Evolutionary conservation across 1,284 basidiomycete species (phyloP).

Genomic region (Cerrena zonata): DNA sequence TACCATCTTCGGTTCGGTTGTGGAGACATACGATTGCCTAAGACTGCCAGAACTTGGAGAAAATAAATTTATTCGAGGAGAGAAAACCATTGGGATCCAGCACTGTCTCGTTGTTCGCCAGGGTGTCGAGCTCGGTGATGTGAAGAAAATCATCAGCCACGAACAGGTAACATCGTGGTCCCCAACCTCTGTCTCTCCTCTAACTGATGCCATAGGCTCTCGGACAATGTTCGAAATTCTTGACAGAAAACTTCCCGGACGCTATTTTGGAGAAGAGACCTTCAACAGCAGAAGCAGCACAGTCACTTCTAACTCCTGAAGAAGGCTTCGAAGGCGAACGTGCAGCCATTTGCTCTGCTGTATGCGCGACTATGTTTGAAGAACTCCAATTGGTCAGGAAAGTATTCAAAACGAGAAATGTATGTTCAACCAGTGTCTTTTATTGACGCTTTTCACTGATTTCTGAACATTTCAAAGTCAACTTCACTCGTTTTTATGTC

Average conservation of each 20-base stretch:
- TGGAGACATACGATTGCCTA: constrained; percentile 66
- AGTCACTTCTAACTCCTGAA: constrained; percentile 36
- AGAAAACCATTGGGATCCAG: constrained; percentile 52
- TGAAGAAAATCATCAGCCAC: constrained; percentile 61
- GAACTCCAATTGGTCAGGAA: constrained; percentile 52
- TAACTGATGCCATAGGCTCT: constrained; percentile 52
- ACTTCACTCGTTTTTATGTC: constrained; percentile 62
- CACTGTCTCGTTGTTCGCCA: constrained; percentile 60
- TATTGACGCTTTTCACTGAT: not conserved
- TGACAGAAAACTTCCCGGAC: constrained; percentile 46
- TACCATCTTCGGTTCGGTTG: constrained; percentile 64
- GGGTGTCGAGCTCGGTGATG: constrained; percentile 47
- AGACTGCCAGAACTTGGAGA: constrained; percentile 37
- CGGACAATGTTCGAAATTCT: constrained; percentile 66
- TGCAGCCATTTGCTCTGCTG: constrained; percentile 68
- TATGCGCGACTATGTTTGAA: constrained; percentile 53
- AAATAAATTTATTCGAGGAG: constrained; percentile 49
- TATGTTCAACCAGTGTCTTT: constrained; percentile 26
- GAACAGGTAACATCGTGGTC: constrained; percentile 53
- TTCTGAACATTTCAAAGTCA: constrained; percentile 36
- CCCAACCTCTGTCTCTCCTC: not conserved
- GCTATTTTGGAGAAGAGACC: constrained; percentile 48
- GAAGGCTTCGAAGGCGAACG: constrained; percentile 34
- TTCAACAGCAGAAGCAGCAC: constrained; percentile 68
- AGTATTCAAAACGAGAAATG: constrained; percentile 60